Evolutionary conservation across 2,329 filamentous ascomycete species (phyloP), one percentile per base, ranked within the genome.

Genomic region (Ophiostoma pallidulum): DNA sequence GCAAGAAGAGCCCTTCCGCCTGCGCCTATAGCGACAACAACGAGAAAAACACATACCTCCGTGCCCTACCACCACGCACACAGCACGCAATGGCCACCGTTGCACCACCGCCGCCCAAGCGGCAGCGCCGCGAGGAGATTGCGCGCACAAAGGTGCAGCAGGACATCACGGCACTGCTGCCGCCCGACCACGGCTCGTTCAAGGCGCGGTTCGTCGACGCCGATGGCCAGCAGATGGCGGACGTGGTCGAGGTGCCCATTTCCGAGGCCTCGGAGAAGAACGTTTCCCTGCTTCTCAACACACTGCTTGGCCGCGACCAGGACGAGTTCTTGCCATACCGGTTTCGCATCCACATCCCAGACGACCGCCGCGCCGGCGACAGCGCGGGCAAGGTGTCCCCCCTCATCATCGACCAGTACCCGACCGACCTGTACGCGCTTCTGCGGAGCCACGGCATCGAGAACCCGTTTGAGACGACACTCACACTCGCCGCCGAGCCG

Each of bases 261-360:
- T 84, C 83, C 49, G 85, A 96, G 69, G 85, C 91, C 2, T 84
- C 78, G 8, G 86, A 92, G 53, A 91, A 88, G 69, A 95, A 96
- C 57, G 75, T 97, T 4, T 91, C 92, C 45, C 76, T 90, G 9
- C 73, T 96, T 0, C 66, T 95, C 47, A 97, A 96, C 63, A 88
- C 85, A 3, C 69, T 96, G 36, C 76, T 94, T 62, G 84, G 82
- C 51, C 58, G 72, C 66, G 74, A 78, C 45, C 68, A 66, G 47
- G 75, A 80, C 61, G 74, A 78, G 48, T 78, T 76, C 51, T 65
- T 77, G n/a, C 77, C 76, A 1, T 80, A 80, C 60, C 72, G 75
- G 48, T 80, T 80, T 59, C 70, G 74, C 49, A 77, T 80, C 52
- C 74, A 78, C 57, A 71, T 80, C 50, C 73, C 75, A 36, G 69